Evolutionary conservation across 2,329 filamentous ascomycete species (phyloP), one percentile per base, ranked within the genome.

Genomic region (Magnaporthiopsis incrustans): DNA sequence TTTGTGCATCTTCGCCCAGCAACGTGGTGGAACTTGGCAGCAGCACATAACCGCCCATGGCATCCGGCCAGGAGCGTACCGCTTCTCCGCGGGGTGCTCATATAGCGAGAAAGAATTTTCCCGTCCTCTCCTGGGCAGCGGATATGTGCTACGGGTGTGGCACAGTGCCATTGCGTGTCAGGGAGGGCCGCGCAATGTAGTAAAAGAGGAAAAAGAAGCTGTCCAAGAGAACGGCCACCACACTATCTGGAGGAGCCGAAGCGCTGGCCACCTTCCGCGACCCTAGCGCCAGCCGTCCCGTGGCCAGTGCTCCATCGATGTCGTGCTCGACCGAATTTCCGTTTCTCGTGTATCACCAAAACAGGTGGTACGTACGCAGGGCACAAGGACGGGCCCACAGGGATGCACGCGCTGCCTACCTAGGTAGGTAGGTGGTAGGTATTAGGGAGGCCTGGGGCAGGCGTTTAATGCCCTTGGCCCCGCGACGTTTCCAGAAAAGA

Each of bases 181-280:
- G 22, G 44, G 44, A n/a, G 44, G 44, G 44, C 6, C 44, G n/a
- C 18, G 22, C 22, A 53, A 53, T 53, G n/a, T 1, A 38, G 7
- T 35, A 22, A 53, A 53, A 8, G 10, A 8, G 32, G 1, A 22
- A 53, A 53, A 4, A n/a, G 7, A n/a, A 10, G 8, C 33, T n/a
- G 22, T 10, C 44, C 44, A 53, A 4, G 44, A 53, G 44, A 18
- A 18, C 44, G 22, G 22, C 44, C 35, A 15, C 44, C 35, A 15
- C 44, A 50, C 44, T 22, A 50, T 50, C 44, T 53, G 44, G 44
- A 53, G 10, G 44, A 53, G 22, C 57, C 57, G 30, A 59, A 33
- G 58, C 58, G 58, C 58, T 59, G 58, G 58, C 58, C 58, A 59
- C 30, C 35, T 59, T 33, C 58, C 15, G 58, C 58, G 58, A 30